These are phyloP conservation scores for Choanephora cucurbitarum DNA, from an alignment of 371 early-diverging fungal genomes.

Conservation along the genomic window DNA sequence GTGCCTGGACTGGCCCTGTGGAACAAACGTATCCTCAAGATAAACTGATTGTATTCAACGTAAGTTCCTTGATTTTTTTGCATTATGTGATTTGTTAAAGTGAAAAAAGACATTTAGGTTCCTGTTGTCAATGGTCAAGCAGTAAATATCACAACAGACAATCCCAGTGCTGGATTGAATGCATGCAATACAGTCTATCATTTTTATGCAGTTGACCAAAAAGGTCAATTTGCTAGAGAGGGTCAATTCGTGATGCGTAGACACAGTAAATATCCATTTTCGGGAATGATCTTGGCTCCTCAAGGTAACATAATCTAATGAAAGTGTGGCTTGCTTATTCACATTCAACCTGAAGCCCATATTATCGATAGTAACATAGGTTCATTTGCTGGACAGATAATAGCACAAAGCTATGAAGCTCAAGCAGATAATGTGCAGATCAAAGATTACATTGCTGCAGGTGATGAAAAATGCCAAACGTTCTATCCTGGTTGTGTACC, in stretches of 20 bases:
- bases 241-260: slow-evolving; percentile 14
- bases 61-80: too few relatives aligned
- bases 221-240: slow-evolving; percentile 5
- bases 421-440: slow-evolving; percentile 6
- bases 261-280: slow-evolving; percentile 6
- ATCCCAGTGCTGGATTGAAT: slow-evolving; percentile 14
- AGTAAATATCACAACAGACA: slow-evolving; percentile 12
- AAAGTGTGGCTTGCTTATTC: neutral
- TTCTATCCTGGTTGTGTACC: slow-evolving; percentile 6
- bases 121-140: slow-evolving; percentile 12
- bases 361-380: slow-evolving; percentile 14
- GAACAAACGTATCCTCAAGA: slow-evolving; percentile 12
- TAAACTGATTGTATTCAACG: slow-evolving; percentile 17
- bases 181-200: slow-evolving; percentile 17
- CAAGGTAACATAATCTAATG: too few relatives aligned
- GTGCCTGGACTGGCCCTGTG: slow-evolving; percentile 16
- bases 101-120: too few relatives aligned
- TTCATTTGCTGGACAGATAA: slow-evolving; percentile 19
- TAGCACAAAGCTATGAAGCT: slow-evolving; percentile 16
- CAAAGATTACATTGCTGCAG: slow-evolving; percentile 12
- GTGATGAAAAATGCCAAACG: slow-evolving; percentile 9
- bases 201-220: slow-evolving; percentile 13
- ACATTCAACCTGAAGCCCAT: slow-evolving; percentile 7
- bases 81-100: too few relatives aligned
- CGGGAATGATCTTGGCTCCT: slow-evolving; percentile 18